Base-by-base conservation (phyloP, 306 rosid genomes). In the Hippophae gyantsensis region DNA sequence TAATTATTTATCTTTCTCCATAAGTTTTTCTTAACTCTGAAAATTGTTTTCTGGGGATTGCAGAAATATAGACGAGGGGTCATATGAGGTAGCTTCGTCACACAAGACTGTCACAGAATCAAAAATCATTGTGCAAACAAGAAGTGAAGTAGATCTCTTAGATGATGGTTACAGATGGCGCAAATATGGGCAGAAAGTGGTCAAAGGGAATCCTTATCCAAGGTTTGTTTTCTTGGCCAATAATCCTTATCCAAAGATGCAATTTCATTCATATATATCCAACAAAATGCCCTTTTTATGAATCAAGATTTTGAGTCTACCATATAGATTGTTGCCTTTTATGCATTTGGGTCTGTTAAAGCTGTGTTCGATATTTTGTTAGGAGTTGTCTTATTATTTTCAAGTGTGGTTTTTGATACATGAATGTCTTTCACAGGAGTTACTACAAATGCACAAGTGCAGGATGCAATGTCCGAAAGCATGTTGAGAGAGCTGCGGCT, bases 81-180 rank as follows among this genome's bases (percentile, higher is more conserved):
- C 69, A 69, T 61, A 90, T 62, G 89, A 77, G 64, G 84, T 49
- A 65, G 72, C 90, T 66, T 58, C 70, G 68, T 69, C 90, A 48
- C 96, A 85, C 72, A 92, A 83, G 74, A 85, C 88, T 44, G 86
- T 92, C 46, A 79, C 95, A 49, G 98, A 92, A 72, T 81, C 98
- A 72, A 92, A 92, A 83, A 87, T 92, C 69, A 87, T 92, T 62
- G 96, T 92, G 63, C 98, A 85, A 72, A 92, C 98, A 49, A 74
- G 89, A 79, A 92, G 96, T 43, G 95, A 83, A 78, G 96, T 92
- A 58, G 96, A 92, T 83, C 96, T 92, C 72, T 69, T 92, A 58
- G 96, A 92, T 80, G 98, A 92, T 65, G 98, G 98, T 42, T 92
- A 83, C 63, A 81, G 96, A 56, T 92, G 98, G 98, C 83, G 98